A percentile compares a stretch with the other conserved stretches of the same genome.
Evolutionary conservation across 1,284 basidiomycete genomes (phyloP).

Genomic region (Cutaneotrichosporon mucoides): DNA sequence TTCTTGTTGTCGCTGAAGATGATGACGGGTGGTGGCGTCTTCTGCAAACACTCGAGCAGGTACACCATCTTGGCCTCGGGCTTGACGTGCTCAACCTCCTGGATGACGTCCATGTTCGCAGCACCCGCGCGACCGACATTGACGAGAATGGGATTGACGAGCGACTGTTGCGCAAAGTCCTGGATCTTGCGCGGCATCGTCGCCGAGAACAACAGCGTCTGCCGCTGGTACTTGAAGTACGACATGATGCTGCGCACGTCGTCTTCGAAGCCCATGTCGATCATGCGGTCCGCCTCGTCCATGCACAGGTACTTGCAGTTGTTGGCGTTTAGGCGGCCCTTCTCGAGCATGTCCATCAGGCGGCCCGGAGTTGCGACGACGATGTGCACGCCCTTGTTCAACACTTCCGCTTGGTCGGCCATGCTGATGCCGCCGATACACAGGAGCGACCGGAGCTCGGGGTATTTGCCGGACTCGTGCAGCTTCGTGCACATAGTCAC

Average conservation of each 20-base stretch:
- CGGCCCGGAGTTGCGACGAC: slow-evolving; percentile 57
- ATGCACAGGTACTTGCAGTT: slow-evolving; percentile 93
- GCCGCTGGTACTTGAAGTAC: slow-evolving; percentile 95
- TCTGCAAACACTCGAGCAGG: slow-evolving; percentile 92
- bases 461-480: slow-evolving; percentile 71
- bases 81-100: slow-evolving; percentile 98
- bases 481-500: slow-evolving; percentile 78
- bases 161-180: slow-evolving; percentile 93
- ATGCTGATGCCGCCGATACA: slow-evolving; percentile 98
- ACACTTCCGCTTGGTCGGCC: slow-evolving; percentile 86
- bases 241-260: slow-evolving; percentile 98
- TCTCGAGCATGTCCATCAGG: slow-evolving; percentile 65
- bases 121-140: slow-evolving; percentile 98
- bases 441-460: slow-evolving; percentile 77
- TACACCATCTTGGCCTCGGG: slow-evolving; percentile 99
- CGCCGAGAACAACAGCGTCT: slow-evolving; percentile 94
- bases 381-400: slow-evolving; percentile 88
- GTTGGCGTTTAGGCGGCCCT: slow-evolving; percentile 83
- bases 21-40: slow-evolving; percentile 97
- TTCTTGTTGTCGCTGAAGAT: slow-evolving; percentile 99
- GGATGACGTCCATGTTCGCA: slow-evolving; percentile 92
- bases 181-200: slow-evolving; percentile 99
- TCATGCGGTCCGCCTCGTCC: slow-evolving; percentile 99
- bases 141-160: slow-evolving; percentile 88
- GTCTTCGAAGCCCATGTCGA: slow-evolving; percentile 97